These are phyloP conservation scores for Astragalus glycyphyllos DNA, from an alignment of 306 rosid species.

Conservation along the genomic window DNA sequence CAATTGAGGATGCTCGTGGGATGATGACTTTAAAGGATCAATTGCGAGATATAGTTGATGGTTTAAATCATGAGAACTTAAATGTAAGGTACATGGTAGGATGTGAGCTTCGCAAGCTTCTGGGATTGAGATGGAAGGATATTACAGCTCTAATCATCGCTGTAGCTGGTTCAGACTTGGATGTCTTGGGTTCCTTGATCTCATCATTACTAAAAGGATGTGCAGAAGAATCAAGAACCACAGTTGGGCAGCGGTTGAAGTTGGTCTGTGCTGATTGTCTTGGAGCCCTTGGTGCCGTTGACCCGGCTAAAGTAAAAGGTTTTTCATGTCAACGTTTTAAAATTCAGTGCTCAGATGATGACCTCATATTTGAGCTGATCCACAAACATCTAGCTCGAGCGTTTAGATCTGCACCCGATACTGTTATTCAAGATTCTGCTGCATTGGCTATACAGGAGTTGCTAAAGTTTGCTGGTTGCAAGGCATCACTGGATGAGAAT, in stretches of 20 bases:
- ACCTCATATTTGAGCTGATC: slow-evolving; percentile 90
- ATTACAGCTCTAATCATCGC: slow-evolving; percentile 73
- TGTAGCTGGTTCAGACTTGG: slow-evolving; percentile 82
- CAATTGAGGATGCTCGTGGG: slow-evolving; percentile 85
- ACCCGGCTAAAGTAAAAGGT: slow-evolving; percentile 93
- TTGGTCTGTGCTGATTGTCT: slow-evolving; percentile 97
- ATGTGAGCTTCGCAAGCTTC: slow-evolving; percentile 79
- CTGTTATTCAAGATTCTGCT: slow-evolving; percentile 94
- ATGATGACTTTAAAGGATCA: slow-evolving; percentile 84
- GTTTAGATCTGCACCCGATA: slow-evolving; percentile 95
- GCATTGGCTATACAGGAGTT: slow-evolving; percentile 98
- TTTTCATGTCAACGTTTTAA: slow-evolving; percentile 81
- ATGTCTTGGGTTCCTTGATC: slow-evolving; percentile 84
- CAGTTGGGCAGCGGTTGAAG: slow-evolving; percentile 88
- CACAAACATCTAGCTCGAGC: slow-evolving; percentile 96
- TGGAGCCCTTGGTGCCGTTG: slow-evolving; percentile 96
- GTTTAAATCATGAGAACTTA: slow-evolving; percentile 93
- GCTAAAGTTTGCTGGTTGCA: slow-evolving; percentile 95
- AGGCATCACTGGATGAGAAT: slow-evolving; percentile 85
- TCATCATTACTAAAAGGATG: slow-evolving; percentile 85
- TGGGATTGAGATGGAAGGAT: slow-evolving; percentile 78
- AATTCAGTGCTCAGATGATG: slow-evolving; percentile 97
- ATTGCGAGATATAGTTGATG: slow-evolving; percentile 73
- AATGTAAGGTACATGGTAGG: slow-evolving; percentile 95
- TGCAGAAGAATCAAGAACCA: slow-evolving; percentile 86